Conservation (phyloP, 306 rosid genomes). For the Sicyos edulis region DNA sequence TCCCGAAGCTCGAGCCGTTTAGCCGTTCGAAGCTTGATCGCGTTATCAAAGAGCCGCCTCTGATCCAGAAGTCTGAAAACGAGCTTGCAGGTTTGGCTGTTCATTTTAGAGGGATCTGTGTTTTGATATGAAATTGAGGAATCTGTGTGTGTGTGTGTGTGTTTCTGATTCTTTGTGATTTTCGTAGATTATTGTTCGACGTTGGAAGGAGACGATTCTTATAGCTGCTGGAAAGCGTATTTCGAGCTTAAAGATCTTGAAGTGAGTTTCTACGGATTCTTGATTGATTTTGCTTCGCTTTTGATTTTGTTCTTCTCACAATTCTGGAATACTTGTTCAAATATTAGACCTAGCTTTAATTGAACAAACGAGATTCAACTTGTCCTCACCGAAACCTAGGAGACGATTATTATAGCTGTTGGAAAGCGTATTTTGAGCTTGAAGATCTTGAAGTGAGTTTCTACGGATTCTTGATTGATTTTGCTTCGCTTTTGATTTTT, state of each 20-base stretch:
- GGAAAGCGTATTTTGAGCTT: too few species aligned
- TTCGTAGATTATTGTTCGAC: slow-evolving; percentile 65
- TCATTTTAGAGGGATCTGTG: background rate
- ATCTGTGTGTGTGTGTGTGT: too few species aligned
- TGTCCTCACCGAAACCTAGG: too few species aligned
- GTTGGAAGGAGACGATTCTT: slow-evolving; percentile 80
- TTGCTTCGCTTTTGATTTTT: too few species aligned
- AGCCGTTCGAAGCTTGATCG: slow-evolving; percentile 64
- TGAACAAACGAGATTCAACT: background rate
- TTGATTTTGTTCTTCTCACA: too few species aligned
- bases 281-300: too few species aligned
- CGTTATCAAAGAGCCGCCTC: slow-evolving; percentile 54
- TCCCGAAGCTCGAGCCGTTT: slow-evolving; percentile 87
- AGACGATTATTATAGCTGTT: too few species aligned
- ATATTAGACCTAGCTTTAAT: too few species aligned
- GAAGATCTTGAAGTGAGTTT: too few species aligned
- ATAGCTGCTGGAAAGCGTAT: slow-evolving; percentile 89
- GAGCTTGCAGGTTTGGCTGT: slow-evolving; percentile 46
- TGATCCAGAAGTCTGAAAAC: slow-evolving; percentile 63
- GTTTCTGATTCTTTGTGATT: background rate
- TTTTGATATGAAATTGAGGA: too few species aligned
- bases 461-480: too few species aligned
- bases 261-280: slow-evolving; percentile 29
- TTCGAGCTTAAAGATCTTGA: slow-evolving; percentile 80
- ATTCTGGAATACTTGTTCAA: too few species aligned